These are phyloP conservation scores for Exsudoporus floridanus DNA, from an alignment of 1,284 basidiomycete species.

Conservation along the genomic window DNA sequence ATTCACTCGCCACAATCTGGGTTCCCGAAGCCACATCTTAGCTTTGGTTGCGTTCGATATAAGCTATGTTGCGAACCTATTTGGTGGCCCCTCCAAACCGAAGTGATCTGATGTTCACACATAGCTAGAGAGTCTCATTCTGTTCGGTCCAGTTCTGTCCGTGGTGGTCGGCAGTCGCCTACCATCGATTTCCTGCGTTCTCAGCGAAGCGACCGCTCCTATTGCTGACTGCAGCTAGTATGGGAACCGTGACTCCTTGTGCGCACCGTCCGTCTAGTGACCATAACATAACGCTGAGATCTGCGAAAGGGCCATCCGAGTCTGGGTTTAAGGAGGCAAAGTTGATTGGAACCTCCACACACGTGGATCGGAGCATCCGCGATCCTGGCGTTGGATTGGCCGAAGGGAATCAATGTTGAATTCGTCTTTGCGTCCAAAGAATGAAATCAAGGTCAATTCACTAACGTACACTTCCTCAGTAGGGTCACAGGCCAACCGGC, in stretches of 20 bases:
- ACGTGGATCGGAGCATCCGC: not conserved
- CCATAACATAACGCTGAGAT: no score
- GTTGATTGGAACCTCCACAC: no score
- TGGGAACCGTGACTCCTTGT: not conserved
- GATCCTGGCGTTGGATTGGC: no score
- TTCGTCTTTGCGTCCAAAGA: no score
- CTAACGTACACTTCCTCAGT: not conserved
- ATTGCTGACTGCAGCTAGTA: not conserved
- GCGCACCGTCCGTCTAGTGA: not conserved
- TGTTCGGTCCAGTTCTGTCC: no score
- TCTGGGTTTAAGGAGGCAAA: not conserved
- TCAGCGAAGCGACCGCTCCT: conserved; percentile 3
- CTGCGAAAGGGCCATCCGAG: not conserved
- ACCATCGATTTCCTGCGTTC: not conserved
- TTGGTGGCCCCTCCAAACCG: not conserved
- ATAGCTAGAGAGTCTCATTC: not conserved
- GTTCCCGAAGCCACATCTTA: not conserved
- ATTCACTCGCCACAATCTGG: not conserved
- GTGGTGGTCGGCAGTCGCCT: not conserved
- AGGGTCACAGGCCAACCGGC: no score
- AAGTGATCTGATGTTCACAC: not conserved
- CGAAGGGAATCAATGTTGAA: no score
- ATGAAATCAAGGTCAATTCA: not conserved
- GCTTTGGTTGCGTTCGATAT: not conserved
- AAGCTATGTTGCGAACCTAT: not conserved